Base-by-base conservation (phyloP, 1,284 basidiomycete genomes). In the Flammula alnicola region DNA sequence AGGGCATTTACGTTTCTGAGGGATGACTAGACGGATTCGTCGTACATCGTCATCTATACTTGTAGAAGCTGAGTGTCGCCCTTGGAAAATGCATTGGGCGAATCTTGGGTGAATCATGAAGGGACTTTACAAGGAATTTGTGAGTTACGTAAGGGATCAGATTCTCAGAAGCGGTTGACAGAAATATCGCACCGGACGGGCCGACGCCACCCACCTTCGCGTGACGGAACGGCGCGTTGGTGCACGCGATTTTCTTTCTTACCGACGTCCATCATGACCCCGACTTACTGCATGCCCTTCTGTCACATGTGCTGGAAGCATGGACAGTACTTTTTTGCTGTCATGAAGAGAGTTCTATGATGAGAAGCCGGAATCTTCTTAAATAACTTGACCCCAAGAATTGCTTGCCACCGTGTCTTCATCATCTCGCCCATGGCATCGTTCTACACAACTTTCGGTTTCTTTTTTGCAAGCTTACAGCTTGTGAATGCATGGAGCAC, bases 401-500 rank as follows among this genome's bases (percentile, higher is more conserved):
- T 11, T 16, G 11, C n/a, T n/a, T n/a, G n/a, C n/a, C n/a, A n/a
- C n/a, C n/a, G 16, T 4, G 22, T 45, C 17, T 5, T n/a, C 2
- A n/a, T 19, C 22, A 19, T 12, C 16, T 10, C 16, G 8, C 16
- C 12, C 35, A 47, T 47, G 44, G 26, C 44, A 19, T 29, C 27
- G 6, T 25, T 37, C 12, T 23, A 27, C 19, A 22, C 44, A 39
- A 47, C 29, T 6, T 43, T 45, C 20, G 40, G 39, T 3, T 7
- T 49, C 22, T 23, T 49, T 3, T 32, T 43, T 8, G 25, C 39
- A 27, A 17, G 39, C 11, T 11, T 44, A n/a, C 31, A n/a, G n/a
- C n/a, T 50, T 3, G 54, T 51, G 5, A 22, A 44, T 19, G 76
- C 75, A 3, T 80, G 78, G 77, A 69, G 67, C 32, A 80, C 76